These are phyloP conservation scores for Boletus barrowsii DNA, from an alignment of 768 basidiomycete species.

Conservation along the genomic window DNA sequence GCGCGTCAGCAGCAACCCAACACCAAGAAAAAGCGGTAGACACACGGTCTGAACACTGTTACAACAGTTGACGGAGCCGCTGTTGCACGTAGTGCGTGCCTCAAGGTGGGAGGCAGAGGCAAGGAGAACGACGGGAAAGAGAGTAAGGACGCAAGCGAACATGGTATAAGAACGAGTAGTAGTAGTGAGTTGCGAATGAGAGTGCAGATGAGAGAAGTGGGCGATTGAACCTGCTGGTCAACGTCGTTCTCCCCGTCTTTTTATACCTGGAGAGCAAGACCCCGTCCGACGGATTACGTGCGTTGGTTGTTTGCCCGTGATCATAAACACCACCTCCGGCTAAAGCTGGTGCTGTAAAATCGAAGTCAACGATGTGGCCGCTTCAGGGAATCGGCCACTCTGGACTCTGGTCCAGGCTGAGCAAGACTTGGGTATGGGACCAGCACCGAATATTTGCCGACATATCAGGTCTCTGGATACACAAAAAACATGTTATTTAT, in stretches of 20 bases:
- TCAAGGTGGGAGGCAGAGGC: slow-evolving; percentile 5
- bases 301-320: too few relatives aligned
- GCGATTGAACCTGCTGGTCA: neutral
- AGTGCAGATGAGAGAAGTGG: neutral
- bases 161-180: neutral
- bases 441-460: neutral
- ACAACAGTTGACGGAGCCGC: slow-evolving; percentile 8
- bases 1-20: neutral
- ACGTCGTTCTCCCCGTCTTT: neutral
- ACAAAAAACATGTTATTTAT: neutral
- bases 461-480: neutral
- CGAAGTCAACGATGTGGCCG: neutral
- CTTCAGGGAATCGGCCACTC: neutral
- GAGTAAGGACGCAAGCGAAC: slow-evolving; percentile 18
- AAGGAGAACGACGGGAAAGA: slow-evolving; percentile 18
- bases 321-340: neutral
- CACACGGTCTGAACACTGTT: slow-evolving; percentile 1
- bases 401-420: neutral
- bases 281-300: slow-evolving; percentile 5
- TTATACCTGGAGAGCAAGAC: slow-evolving; percentile 14
- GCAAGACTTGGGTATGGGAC: neutral
- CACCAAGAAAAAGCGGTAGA: neutral
- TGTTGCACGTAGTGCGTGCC: slow-evolving; percentile 12
- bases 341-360: slow-evolving; percentile 1
- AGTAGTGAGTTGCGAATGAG: neutral